These are phyloP conservation scores for Heritiera littoralis DNA, from an alignment of 345 rosid genomes.

Conservation along the genomic window DNA sequence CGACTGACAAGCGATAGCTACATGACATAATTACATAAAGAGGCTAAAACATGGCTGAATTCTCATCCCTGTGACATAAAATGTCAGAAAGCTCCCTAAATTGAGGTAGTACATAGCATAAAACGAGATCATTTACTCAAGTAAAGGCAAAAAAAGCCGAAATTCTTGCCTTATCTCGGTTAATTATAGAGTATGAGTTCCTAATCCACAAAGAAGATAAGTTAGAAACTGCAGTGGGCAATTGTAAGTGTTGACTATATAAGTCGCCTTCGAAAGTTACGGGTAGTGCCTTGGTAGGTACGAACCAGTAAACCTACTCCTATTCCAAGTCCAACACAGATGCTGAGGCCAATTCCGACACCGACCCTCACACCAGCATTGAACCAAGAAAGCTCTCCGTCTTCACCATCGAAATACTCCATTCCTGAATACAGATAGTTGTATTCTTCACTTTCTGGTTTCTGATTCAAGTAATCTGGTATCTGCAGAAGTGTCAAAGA, in stretches of 20 bases:
- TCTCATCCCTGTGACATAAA: not conserved
- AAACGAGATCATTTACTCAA: constrained; percentile 6
- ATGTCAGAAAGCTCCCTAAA: no score
- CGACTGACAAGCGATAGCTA: no score
- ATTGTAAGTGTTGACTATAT: constrained; percentile 27
- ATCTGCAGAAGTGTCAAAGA: constrained; percentile 33
- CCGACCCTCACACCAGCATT: constrained; percentile 91
- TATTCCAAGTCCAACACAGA: constrained; percentile 72
- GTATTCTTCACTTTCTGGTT: constrained; percentile 47
- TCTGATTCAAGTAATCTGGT: constrained; percentile 40
- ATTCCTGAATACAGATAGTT: constrained; percentile 40
- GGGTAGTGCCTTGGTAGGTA: constrained; percentile 65
- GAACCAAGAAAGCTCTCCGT: constrained; percentile 83
- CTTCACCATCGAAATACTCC: constrained; percentile 48
- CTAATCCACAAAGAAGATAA: not conserved
- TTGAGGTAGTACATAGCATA: no score
- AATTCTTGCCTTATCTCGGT: not conserved
- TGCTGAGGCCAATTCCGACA: constrained; percentile 81
- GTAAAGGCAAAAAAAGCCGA: not conserved
- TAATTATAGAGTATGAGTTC: constrained; percentile 15
- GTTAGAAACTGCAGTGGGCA: constrained; percentile 17
- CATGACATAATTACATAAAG: no score
- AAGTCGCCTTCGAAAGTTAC: constrained; percentile 67
- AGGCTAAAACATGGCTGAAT: not conserved
- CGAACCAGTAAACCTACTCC: constrained; percentile 79